Conservation (phyloP, 2,329 filamentous ascomycete species). For the Cercospora sesami region DNA sequence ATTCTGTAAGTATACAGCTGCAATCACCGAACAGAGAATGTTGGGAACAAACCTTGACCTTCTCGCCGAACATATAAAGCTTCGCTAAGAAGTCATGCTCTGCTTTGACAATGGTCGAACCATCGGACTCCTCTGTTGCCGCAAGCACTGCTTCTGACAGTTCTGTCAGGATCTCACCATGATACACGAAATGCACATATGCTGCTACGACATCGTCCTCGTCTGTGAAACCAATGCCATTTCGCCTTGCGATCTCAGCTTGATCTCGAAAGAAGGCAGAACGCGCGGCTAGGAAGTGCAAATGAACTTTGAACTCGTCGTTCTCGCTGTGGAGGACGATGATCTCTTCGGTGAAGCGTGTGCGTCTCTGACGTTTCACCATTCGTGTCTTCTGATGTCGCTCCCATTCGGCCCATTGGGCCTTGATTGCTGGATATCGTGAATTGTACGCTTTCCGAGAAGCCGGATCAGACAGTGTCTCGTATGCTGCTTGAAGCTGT, state of each 20-base stretch:
- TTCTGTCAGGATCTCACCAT: slow-evolving; percentile 4
- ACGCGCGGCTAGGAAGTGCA: slow-evolving; percentile 2
- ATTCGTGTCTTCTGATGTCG: slow-evolving; percentile 1
- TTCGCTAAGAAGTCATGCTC: slow-evolving; percentile 2
- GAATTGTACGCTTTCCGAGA: slow-evolving; percentile 4
- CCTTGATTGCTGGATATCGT: slow-evolving; percentile 2
- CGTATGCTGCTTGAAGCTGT: slow-evolving; percentile 2
- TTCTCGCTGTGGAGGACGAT: slow-evolving; percentile 1
- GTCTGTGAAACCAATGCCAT: background rate
- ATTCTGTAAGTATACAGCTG: background rate
- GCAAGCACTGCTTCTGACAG: slow-evolving; percentile 6
- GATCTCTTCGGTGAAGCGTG: slow-evolving; percentile 1
- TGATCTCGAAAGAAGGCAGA: slow-evolving; percentile 1
- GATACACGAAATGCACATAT: slow-evolving; percentile 10
- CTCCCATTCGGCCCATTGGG: slow-evolving; percentile 15
- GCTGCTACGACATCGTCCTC: slow-evolving; percentile 14
- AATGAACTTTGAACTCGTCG: slow-evolving; percentile 9
- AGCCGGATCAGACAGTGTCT: background rate
- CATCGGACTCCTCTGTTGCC: background rate
- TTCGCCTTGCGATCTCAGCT: background rate
- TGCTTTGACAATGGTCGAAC: background rate
- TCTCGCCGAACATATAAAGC: slow-evolving; percentile 11
- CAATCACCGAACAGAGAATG: too few relatives aligned
- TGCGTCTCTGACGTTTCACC: background rate
- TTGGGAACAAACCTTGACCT: background rate